Evolutionary conservation across 305 asterid genomes (phyloP).

Genomic region (Ilex paraguariensis): DNA sequence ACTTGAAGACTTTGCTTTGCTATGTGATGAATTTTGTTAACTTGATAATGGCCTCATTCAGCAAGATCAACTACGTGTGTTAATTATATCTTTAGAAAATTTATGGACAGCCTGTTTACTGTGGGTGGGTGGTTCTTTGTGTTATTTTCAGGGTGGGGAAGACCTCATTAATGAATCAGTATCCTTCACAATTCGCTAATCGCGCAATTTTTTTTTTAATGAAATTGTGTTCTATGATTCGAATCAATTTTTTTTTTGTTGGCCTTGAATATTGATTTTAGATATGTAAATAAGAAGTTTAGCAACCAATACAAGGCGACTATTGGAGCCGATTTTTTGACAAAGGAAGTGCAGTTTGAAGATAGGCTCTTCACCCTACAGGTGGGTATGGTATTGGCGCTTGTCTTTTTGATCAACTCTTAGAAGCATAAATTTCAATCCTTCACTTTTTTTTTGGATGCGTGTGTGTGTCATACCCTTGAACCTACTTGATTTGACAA

Average conservation of each 20-base stretch:
- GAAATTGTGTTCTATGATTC: too few species aligned
- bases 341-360: conserved; percentile 81
- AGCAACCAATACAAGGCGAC: conserved; percentile 85
- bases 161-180: conserved; percentile 85
- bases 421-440: too few species aligned
- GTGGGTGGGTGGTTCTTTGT: conserved; percentile 1
- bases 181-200: conserved; percentile 28
- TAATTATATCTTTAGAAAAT: background rate
- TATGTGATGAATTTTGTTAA: background rate
- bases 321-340: conserved; percentile 73
- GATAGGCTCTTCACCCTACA: conserved; percentile 73
- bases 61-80: background rate
- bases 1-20: too few species aligned
- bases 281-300: conserved; percentile 77
- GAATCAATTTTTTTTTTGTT: conserved; percentile 8
- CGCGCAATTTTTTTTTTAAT: too few species aligned
- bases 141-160: conserved; percentile 69
- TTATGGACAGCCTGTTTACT: background rate
- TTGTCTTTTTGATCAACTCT: background rate
- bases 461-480: too few species aligned
- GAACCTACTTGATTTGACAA: too few species aligned
- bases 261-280: conserved; percentile 41
- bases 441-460: too few species aligned
- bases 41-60: conserved; percentile 13
- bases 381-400: conserved; percentile 24